Conservation (phyloP, 2,329 filamentous ascomycete genomes). For the Chlorencoelia australis region DNA sequence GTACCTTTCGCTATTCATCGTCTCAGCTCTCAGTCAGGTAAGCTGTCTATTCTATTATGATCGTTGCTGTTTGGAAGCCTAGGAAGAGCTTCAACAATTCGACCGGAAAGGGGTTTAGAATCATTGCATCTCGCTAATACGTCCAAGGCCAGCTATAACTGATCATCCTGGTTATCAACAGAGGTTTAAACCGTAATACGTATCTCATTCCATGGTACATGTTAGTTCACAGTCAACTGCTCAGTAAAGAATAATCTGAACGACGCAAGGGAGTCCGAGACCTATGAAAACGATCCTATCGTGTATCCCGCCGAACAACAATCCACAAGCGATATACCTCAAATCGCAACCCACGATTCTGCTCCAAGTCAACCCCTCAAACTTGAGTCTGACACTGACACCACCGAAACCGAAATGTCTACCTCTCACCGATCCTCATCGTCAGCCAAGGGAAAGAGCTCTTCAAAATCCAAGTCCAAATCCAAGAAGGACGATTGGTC, state of each 20-base stretch:
- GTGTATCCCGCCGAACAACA: slow-evolving; percentile 9
- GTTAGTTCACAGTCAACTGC: slow-evolving; percentile 9
- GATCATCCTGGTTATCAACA: no score
- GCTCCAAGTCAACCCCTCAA: slow-evolving; percentile 14
- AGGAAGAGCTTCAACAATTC: no score
- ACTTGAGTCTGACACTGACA: slow-evolving; percentile 14
- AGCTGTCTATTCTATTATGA: no score
- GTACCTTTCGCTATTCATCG: no score
- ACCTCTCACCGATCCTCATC: slow-evolving; percentile 22
- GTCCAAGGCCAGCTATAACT: no score
- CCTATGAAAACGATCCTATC: slow-evolving; percentile 14
- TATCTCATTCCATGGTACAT: slow-evolving; percentile 16
- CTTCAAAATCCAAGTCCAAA: slow-evolving; percentile 30
- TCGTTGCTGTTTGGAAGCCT: slow-evolving; percentile 2
- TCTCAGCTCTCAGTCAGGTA: no score
- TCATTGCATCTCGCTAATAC: slow-evolving; percentile 5
- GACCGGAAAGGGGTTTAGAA: no score
- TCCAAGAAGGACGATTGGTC: slow-evolving; percentile 53
- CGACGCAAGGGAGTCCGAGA: slow-evolving; percentile 15
- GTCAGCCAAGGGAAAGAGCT: slow-evolving; percentile 16
- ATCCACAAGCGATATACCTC: slow-evolving; percentile 11
- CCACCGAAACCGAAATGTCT: slow-evolving; percentile 23
- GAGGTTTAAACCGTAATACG: no score
- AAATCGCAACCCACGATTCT: slow-evolving; percentile 20
- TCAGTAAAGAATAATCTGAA: slow-evolving; percentile 9